These are phyloP conservation scores for Chlamydomonas sp. DNA, from an alignment of 139 green algal species.

Conservation along the genomic window DNA sequence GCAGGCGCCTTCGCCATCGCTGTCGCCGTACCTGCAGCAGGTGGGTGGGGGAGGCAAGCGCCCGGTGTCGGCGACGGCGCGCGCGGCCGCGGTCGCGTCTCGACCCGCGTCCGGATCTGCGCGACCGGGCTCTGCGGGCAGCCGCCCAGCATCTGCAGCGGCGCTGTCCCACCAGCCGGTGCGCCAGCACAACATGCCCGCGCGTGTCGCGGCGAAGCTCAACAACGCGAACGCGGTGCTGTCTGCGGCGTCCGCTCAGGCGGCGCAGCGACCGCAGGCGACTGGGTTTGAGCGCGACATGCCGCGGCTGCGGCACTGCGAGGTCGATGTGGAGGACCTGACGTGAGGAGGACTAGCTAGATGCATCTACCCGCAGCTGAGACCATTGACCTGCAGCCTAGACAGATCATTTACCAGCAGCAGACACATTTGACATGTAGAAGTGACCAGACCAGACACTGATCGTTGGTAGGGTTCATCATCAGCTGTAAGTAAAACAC, in stretches of 20 bases:
- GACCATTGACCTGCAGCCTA: no score
- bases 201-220: background rate
- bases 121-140: background rate
- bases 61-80: no score
- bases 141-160: background rate
- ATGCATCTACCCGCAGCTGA: no score
- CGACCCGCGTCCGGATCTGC: background rate
- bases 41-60: no score
- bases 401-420: no score
- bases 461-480: no score
- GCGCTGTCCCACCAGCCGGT: background rate
- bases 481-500: no score
- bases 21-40: no score
- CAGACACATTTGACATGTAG: no score
- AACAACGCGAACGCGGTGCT: background rate
- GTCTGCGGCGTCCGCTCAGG: background rate
- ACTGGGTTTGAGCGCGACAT: background rate
- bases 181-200: background rate
- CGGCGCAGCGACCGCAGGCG: background rate
- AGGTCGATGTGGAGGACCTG: conserved; percentile 1
- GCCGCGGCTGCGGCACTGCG: conserved; percentile 1
- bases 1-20: no score
- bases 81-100: background rate
- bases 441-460: no score
- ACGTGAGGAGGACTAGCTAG: no score